These are phyloP conservation scores for Trichophyton simii DNA, from an alignment of 2,329 filamentous ascomycete species.

Conservation along the genomic window DNA sequence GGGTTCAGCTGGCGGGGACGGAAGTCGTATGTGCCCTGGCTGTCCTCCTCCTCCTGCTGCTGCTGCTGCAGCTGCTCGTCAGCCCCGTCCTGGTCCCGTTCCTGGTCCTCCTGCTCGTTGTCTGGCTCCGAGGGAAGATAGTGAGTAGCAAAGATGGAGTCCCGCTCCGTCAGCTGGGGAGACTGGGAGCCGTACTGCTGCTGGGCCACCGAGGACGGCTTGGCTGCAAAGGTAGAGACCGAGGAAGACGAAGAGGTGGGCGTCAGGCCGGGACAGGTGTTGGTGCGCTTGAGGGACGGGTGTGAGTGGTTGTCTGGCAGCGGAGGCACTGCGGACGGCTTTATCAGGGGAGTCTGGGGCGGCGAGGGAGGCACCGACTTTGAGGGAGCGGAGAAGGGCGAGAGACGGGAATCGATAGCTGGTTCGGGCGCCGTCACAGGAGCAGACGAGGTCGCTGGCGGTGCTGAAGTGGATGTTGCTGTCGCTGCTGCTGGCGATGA, in stretches of 20 bases:
- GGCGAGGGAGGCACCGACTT: constrained; percentile 19
- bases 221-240: background rate
- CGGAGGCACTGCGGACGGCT: constrained; percentile 15
- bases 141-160: constrained; percentile 52
- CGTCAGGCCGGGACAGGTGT: constrained; percentile 12
- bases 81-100: too few relatives aligned
- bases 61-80: too few relatives aligned
- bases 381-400: constrained; percentile 24
- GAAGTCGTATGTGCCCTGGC: background rate
- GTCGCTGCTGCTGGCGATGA: background rate
- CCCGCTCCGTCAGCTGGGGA: constrained; percentile 48
- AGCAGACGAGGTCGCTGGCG: background rate
- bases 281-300: constrained; percentile 10
- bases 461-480: background rate
- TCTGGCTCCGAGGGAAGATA: constrained; percentile 36
- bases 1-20: background rate
- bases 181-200: constrained; percentile 18
- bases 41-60: constrained; percentile 8
- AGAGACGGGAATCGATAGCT: constrained; percentile 17
- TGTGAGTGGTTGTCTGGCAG: constrained; percentile 6
- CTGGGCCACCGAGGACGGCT: constrained; percentile 5
- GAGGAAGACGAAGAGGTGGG: background rate
- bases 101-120: too few relatives aligned
- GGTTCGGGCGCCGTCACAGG: background rate
- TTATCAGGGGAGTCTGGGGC: constrained; percentile 27